Base-by-base conservation (phyloP, 1,139 yeast species). In the Meyerozyma elateridarum region DNA sequence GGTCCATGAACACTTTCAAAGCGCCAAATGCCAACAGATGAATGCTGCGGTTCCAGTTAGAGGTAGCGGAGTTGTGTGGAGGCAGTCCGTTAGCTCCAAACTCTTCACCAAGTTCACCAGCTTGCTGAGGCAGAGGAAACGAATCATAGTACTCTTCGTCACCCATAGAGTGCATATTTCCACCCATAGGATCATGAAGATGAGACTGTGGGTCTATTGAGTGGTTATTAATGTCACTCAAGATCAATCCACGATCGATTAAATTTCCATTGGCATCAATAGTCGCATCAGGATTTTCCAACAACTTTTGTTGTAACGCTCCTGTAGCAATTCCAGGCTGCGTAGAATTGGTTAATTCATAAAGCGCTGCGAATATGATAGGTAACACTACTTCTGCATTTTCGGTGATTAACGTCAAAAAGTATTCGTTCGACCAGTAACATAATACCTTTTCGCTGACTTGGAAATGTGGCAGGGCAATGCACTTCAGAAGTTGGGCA, bases 401-500 rank as follows among this genome's bases (percentile, higher is more conserved):
- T 51, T 91, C 97, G 18, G 94, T 85, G 31, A 93, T 88, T 43
- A 91, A 64, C 25, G 89, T 83, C 46, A 91, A 76, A 54, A 91
- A 89, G 61, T 85, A 89, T 53, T 91, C 98, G 56, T 91, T 91
- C 46, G 85, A 84, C 94, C 96, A 93, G 58, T 80, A 88, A 53
- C 91, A 85, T 38, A 91, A 71, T 1, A 93, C 96, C 47, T 94
- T 88, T 59, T 91, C 99, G 42, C 95, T 85, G 17, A 91, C 96
- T 66, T 93, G 98, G 67, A 91, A 93, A 64, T 91, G 98, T 16
- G 96, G 88, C 3, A 95, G 85, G 17, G 95, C 76, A 30, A 93
- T 89, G 63, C 97, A 89, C 61, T 85, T 88, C 35, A 96, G 84
- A 44, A 91, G 70, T 60, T 93, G 98, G 22, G 93, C 94, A 61